Evolutionary conservation across 495 filamentous ascomycete species (phyloP), one percentile per base, ranked within the genome.

Genomic region (Penicillium bialowiezense): DNA sequence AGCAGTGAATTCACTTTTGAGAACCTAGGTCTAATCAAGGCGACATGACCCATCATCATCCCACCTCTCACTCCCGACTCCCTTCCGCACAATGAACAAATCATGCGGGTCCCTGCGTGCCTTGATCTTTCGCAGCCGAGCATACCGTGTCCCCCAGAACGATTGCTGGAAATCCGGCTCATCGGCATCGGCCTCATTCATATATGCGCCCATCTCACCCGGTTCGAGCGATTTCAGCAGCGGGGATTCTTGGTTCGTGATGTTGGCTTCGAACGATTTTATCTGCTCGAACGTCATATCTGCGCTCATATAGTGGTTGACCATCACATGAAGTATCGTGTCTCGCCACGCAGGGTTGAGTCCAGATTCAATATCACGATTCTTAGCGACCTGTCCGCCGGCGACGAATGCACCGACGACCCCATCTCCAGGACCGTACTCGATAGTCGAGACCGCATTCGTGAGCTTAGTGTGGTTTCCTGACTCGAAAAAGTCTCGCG

Each of bases 11-110:
- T n/a, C n/a, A n/a, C n/a, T n/a, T n/a, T n/a, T n/a, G n/a, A n/a
- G n/a, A n/a, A n/a, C n/a, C n/a, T n/a, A n/a, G n/a, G n/a, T n/a
- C n/a, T n/a, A n/a, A n/a, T n/a, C n/a, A n/a, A n/a, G n/a, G 12
- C 40, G 51, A 23, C 44, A 40, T 12, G 31, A 28, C n/a, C 44
- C 35, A n/a, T 24, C 15, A 39, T 51, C 49, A 20, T 52, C 49
- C 41, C 49, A 52, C 3, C 15, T 20, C 29, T 46, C 41, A 33
- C 49, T 52, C 2, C 33, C 49, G 1, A 52, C 41, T 3, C 41
- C 49, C 20, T 26, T 37, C 1, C 41, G 41, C 28, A 15, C 26
- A 31, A 31, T 38, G 19, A 52, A 52, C 1, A 52, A 13, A 24
- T 45, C 41, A 18, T 13, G 0, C 3, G 40, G 50, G 17, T 52